Percentiles rank a stretch among this genome's conserved stretches.
Evolutionary conservation across 2,329 filamentous ascomycete genomes (phyloP).

Genomic region (Thelonectria blattea): DNA sequence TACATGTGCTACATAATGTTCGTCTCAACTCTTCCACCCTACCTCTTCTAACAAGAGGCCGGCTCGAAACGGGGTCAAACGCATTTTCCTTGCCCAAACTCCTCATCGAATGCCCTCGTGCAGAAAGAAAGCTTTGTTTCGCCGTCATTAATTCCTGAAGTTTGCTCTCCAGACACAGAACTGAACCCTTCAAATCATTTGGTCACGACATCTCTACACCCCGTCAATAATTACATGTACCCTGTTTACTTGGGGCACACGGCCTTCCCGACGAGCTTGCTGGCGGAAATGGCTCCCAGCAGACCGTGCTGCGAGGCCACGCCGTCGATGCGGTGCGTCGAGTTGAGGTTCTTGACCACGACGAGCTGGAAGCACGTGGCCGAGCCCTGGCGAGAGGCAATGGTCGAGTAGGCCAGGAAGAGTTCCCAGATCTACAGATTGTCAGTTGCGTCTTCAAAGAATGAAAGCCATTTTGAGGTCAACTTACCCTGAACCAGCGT

Average conservation of each 20-base stretch:
- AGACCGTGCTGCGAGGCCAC: slow-evolving; percentile 73
- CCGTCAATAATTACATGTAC: too few species aligned
- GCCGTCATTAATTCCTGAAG: not conserved
- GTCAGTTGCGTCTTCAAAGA: too few species aligned
- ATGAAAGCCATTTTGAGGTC: too few species aligned
- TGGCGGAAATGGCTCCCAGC: slow-evolving; percentile 59
- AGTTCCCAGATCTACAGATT: slow-evolving; percentile 83
- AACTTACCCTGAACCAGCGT: slow-evolving; percentile 89
- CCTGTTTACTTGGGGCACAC: slow-evolving; percentile 4
- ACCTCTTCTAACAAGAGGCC: not conserved
- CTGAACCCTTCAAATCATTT: not conserved
- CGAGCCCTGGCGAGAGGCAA: slow-evolving; percentile 81
- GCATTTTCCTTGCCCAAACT: slow-evolving; percentile 5
- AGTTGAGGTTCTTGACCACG: slow-evolving; percentile 89
- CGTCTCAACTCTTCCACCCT: not conserved
- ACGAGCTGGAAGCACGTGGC: slow-evolving; percentile 89
- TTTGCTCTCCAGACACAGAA: not conserved
- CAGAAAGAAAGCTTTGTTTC: not conserved
- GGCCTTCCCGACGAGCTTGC: slow-evolving; percentile 38
- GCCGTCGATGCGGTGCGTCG: slow-evolving; percentile 80
- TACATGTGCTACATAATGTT: not conserved
- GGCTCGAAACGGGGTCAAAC: not conserved
- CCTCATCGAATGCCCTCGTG: not conserved
- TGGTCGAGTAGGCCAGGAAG: slow-evolving; percentile 86
- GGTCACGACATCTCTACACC: not conserved